phyloP scores from a whole-genome alignment of 495 filamentous ascomycete species.

The Penicillium arizonense region DNA sequence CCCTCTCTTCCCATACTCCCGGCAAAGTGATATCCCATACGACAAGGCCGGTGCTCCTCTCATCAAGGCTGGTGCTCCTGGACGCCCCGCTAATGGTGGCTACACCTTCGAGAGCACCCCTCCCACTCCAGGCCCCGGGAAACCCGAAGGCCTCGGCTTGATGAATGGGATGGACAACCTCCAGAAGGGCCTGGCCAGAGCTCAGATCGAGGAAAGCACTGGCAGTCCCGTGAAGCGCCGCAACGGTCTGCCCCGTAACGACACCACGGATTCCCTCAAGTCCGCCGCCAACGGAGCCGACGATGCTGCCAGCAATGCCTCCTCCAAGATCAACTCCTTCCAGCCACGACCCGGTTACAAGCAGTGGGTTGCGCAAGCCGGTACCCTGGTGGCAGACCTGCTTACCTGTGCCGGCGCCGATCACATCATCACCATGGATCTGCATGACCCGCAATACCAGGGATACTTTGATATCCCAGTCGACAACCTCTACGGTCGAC shows the following conservation, averaged over 20 bases:
- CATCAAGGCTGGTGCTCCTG: slow-evolving; percentile 59
- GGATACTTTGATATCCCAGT: slow-evolving; percentile 99
- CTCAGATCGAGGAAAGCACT: slow-evolving; percentile 55
- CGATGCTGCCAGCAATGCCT: slow-evolving; percentile 54
- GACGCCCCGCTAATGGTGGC: slow-evolving; percentile 46
- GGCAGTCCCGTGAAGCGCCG: slow-evolving; percentile 42
- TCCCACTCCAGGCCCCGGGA: slow-evolving; percentile 71
- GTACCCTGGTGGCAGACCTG: slow-evolving; percentile 91
- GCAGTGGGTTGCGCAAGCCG: slow-evolving; percentile 97
- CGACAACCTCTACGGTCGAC: slow-evolving; percentile 90
- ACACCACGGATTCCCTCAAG: slow-evolving; percentile 60
- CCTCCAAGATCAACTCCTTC: slow-evolving; percentile 56
- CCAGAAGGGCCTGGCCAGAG: slow-evolving; percentile 62
- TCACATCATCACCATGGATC: slow-evolving; percentile 92
- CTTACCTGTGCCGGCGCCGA: slow-evolving; percentile 95
- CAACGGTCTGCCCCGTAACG: slow-evolving; percentile 50
- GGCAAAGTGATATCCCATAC: slow-evolving; percentile 94
- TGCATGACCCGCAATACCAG: slow-evolving; percentile 98
- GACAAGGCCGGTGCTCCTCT: slow-evolving; percentile 90
- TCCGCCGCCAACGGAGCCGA: slow-evolving; percentile 44
- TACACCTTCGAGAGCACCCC: slow-evolving; percentile 96
- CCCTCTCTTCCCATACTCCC: slow-evolving; percentile 92
- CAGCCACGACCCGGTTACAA: slow-evolving; percentile 88
- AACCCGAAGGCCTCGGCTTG: slow-evolving; percentile 60
- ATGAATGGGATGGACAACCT: slow-evolving; percentile 62